Evolutionary conservation across 1,284 basidiomycete genomes (phyloP).

Genomic region (Apiotrichum siamense): DNA sequence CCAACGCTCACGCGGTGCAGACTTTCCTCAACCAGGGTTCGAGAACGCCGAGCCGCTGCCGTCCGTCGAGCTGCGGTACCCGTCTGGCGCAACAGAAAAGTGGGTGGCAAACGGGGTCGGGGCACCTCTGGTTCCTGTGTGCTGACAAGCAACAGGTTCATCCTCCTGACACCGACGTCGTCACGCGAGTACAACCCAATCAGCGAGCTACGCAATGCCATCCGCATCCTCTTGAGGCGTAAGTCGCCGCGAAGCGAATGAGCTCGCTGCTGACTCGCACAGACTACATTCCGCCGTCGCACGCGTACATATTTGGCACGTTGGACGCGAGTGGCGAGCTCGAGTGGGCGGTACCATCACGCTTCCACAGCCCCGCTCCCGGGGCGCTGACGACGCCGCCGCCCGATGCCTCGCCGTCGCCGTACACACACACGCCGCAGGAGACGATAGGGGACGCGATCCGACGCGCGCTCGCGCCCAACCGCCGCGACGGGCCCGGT

Average conservation of each 20-base stretch:
- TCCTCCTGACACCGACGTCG: constrained; percentile 39
- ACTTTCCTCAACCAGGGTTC: constrained; percentile 44
- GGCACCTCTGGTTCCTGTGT: too few species aligned
- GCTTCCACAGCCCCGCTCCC: constrained; percentile 16
- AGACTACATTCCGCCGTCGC: constrained; percentile 40
- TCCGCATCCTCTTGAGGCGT: constrained; percentile 41
- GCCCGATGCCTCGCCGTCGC: constrained; percentile 18
- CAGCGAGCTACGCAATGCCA: constrained; percentile 41
- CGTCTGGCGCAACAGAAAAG: constrained; percentile 44
- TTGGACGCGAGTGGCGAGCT: constrained; percentile 18
- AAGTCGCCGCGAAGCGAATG: constrained; percentile 14
- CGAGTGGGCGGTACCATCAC: constrained; percentile 11
- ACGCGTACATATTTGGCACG: constrained; percentile 38
- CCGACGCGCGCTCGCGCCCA: constrained; percentile 49
- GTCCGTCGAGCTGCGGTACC: constrained; percentile 46
- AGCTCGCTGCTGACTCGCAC: background rate
- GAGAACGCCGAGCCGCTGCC: constrained; percentile 39
- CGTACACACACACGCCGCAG: constrained; percentile 10
- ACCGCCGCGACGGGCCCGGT: constrained; percentile 50
- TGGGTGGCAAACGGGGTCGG: constrained; percentile 22
- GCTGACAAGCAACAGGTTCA: constrained; percentile 30
- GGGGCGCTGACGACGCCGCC: constrained; percentile 23
- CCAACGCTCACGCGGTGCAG: too few species aligned
- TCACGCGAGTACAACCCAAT: constrained; percentile 48
- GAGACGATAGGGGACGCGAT: constrained; percentile 51